Conservation (phyloP, 495 filamentous ascomycete species). For the Penicillium lividum region DNA sequence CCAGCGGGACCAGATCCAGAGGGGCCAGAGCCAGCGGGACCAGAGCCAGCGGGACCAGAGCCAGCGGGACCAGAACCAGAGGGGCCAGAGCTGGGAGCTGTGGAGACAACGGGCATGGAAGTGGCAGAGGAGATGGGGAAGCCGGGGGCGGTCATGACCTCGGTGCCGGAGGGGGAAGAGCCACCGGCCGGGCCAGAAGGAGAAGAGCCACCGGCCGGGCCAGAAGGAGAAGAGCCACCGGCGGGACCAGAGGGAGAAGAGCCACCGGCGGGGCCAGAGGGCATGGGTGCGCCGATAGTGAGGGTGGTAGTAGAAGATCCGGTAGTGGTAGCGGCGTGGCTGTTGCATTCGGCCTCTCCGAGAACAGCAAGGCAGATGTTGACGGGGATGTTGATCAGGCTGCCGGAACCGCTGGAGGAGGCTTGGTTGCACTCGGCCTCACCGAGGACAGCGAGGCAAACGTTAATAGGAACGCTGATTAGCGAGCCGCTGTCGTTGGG, state of each 20-base stretch:
- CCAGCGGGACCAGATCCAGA: not conserved
- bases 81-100: not conserved
- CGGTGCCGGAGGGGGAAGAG: not conserved
- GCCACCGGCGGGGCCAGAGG: not conserved
- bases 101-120: not conserved
- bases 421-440: constrained; percentile 27
- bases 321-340: constrained; percentile 6
- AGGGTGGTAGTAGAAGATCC: not conserved
- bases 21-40: not conserved
- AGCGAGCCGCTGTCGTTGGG: constrained; percentile 19
- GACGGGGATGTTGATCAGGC: constrained; percentile 32
- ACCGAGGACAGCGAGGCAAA: constrained; percentile 31
- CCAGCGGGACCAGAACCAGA: not conserved
- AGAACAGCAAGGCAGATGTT: constrained; percentile 33
- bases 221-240: not conserved
- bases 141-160: not conserved
- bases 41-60: not conserved
- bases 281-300: not conserved
- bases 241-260: not conserved
- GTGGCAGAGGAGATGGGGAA: not conserved
- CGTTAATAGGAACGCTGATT: constrained; percentile 35
- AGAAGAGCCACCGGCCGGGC: not conserved
- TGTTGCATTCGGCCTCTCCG: constrained; percentile 29
- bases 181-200: not conserved
- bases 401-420: constrained; percentile 9